phyloP scores from a whole-genome alignment of 106 monocot species.

The Dendrobium officinale region DNA sequence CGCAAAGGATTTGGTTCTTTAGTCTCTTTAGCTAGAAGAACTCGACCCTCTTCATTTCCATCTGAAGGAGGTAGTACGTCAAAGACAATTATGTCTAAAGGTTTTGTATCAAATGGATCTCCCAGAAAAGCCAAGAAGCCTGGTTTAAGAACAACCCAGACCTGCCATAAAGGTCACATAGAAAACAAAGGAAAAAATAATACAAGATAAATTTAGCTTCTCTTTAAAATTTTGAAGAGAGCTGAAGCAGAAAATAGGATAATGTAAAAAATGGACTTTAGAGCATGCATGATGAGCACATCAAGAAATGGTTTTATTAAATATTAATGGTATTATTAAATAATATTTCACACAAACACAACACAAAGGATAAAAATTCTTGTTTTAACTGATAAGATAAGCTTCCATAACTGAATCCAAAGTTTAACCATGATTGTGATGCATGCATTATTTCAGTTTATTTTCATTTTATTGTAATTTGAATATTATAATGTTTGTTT shows the following conservation, averaged over 20 bases:
- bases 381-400: neutral
- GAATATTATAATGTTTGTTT: too few relatives aligned
- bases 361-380: neutral
- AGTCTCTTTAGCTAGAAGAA: constrained; percentile 75
- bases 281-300: constrained; percentile 1
- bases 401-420: neutral
- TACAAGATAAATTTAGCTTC: neutral
- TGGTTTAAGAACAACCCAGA: constrained; percentile 98
- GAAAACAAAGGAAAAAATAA: neutral
- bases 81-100: constrained; percentile 92
- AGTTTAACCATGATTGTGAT: neutral
- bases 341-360: neutral
- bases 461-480: too few relatives aligned
- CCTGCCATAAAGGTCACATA: constrained; percentile 30
- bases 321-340: neutral
- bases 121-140: constrained; percentile 95
- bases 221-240: neutral
- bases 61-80: constrained; percentile 76
- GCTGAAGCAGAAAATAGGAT: neutral
- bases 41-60: constrained; percentile 55
- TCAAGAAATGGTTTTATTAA: neutral
- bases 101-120: constrained; percentile 84
- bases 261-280: neutral
- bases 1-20: constrained; percentile 86
- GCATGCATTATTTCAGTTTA: too few relatives aligned